Base-by-base conservation (phyloP, 2,329 filamentous ascomycete species). In the Colletotrichum gloeosporioides region DNA sequence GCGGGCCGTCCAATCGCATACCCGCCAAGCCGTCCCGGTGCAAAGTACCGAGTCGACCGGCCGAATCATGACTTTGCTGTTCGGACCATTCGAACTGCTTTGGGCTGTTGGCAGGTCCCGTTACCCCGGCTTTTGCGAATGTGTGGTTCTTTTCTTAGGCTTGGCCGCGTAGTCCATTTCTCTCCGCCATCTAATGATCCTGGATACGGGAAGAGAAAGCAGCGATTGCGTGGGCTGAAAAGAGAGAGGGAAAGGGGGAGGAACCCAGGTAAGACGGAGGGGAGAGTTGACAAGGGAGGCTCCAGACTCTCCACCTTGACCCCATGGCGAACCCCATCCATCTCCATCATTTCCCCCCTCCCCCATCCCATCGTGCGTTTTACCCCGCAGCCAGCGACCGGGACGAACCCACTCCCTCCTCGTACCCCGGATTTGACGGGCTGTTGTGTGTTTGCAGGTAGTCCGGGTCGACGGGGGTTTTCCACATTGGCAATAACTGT, bases 11-110 rank as follows among this genome's bases (percentile, higher is more conserved):
- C 76, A 77, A 77, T 77, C 29, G 61, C 64, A 34, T 44, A 31
- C 4, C 53, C 68, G 76, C 76, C 76, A 77, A 77, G 76, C 34
- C 36, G 59, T 39, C 64, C 73, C 76, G 64, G 69, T 68, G 69
- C 57, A 59, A 62, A 77, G 59, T 72, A 75, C 75, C 75, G 75
- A 76, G 69, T 49, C 31, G 32, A 31, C 49, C 57, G 70, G 49
- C 70, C 59, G 57, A 39, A 59, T 29, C 57, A 49, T 22, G 59
- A 27, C 59, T 29, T 67, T 71, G n/a, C 16, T n/a, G 59, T 59
- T 69, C 64, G 57, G 55, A 44, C 57, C 34, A 34, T 4, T 49
- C 59, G 31, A 34, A 61, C 29, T 55, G n/a, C 55, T 29, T 53
- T 34, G 71, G 36, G 18, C 16, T 15, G 62, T 39, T 44, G 22